phyloP scores from a whole-genome alignment of 2,329 filamentous ascomycete species.

The Phialocephala sp. region DNA sequence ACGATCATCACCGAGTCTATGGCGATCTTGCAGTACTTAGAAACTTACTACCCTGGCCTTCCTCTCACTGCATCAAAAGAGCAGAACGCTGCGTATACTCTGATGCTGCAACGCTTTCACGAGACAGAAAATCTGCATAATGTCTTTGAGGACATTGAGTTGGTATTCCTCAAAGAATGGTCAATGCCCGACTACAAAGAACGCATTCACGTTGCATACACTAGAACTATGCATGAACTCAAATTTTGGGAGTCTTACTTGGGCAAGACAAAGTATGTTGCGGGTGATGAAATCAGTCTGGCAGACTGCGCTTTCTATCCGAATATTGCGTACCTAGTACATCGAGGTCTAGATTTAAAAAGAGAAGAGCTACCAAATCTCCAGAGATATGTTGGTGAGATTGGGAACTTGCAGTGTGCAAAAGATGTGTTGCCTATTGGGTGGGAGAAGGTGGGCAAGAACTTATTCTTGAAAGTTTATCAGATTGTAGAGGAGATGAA shows the following conservation, averaged over 20 bases:
- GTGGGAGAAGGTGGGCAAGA: slow-evolving; percentile 7
- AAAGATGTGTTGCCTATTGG: background rate
- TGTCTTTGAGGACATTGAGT: slow-evolving; percentile 13
- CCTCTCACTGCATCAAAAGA: background rate
- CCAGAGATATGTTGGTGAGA: slow-evolving; percentile 4
- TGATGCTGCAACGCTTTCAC: slow-evolving; percentile 11
- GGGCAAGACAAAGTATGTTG: slow-evolving; percentile 5
- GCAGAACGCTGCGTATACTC: background rate
- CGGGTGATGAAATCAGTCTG: slow-evolving; percentile 7
- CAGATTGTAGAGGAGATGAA: slow-evolving; percentile 4
- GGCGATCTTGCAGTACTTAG: slow-evolving; percentile 11
- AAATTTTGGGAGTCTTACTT: slow-evolving; percentile 8
- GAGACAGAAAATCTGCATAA: slow-evolving; percentile 11
- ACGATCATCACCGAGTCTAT: slow-evolving; percentile 8
- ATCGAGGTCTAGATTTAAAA: slow-evolving; percentile 6
- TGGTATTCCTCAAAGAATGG: slow-evolving; percentile 3
- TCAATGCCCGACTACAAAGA: slow-evolving; percentile 8
- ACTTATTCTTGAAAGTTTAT: slow-evolving; percentile 5
- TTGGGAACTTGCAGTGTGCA: slow-evolving; percentile 9
- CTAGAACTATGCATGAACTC: slow-evolving; percentile 5
- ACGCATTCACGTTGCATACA: slow-evolving; percentile 11
- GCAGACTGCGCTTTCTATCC: slow-evolving; percentile 13
- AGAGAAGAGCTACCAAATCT: slow-evolving; percentile 3
- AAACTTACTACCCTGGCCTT: background rate
- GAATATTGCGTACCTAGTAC: slow-evolving; percentile 7